Base-by-base conservation (phyloP, 108 stramenopile species). In the Nitzschia inconspicua region DNA sequence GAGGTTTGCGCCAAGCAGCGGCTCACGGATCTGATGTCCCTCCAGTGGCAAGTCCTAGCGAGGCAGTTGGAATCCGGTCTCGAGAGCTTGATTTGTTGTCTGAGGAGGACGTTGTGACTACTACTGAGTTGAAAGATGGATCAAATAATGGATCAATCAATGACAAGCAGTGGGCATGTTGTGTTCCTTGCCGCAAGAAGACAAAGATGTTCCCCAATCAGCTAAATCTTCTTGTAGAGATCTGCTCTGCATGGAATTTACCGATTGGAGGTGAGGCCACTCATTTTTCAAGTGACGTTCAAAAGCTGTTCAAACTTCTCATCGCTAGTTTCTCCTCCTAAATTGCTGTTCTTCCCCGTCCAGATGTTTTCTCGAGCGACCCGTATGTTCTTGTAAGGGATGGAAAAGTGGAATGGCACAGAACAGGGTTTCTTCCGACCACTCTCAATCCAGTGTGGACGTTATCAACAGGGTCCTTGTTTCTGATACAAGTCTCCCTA, bases 391-490 rank as follows among this genome's bases (percentile, higher is more conserved):
- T 31, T 39, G 72, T 82, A 7, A 46, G 44, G 35, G 68, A 82
- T 44, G 71, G 79, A 35, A 67, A 63, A 8, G 52, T 56, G 40
- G 66, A 66, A 39, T 60, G 76, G 8, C 81, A 86, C 47, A 62
- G 59, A 48, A 86, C 84, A 8, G 46, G 70, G 18, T 40, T 60
- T 26, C 47, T 82, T 2, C 9, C 64, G 3, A 80, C 70, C 18
- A 57, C 72, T 3, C 44, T 78, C 29, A 72, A 88, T 70, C 86
- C 86, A 4, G 79, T 83, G 22, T 87, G 79, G 79, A 87, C 85
- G 0, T n/a, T 82, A 25, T 41, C 55, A 2, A 83, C 75, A 5
- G 54, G 59, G n/a, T 83, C 82, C 1, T 50, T 80, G 3, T 82
- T 82, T 57, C 42, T 84, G 24, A 68, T 79, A 48, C 54, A 70